phyloP scores from a whole-genome alignment of 768 basidiomycete genomes.

The Cystobasidium ongulense region DNA sequence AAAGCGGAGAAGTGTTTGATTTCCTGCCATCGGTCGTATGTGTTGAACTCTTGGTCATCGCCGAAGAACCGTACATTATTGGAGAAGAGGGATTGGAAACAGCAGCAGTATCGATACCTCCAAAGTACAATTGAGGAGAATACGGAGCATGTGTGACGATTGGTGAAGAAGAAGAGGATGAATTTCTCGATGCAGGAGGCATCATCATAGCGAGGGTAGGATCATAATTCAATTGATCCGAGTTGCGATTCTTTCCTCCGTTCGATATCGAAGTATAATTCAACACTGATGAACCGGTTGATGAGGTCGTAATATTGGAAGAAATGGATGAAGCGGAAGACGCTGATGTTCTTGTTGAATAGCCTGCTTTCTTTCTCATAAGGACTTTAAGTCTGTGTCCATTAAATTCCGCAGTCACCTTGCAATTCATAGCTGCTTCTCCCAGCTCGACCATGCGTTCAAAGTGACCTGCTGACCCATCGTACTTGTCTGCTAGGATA shows the following conservation, averaged over 20 bases:
- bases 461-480: constrained; percentile 14
- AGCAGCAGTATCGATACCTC: no score
- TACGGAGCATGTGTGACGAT: no score
- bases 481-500: constrained; percentile 28
- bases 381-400: constrained; percentile 18
- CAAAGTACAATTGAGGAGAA: no score
- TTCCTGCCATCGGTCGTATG: no score
- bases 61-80: no score
- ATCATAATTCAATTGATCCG: not conserved
- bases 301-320: not conserved
- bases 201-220: not conserved
- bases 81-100: no score
- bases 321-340: not conserved
- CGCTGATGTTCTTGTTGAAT: not conserved
- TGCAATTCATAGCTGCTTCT: constrained; percentile 9
- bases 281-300: not conserved
- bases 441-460: constrained; percentile 22
- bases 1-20: no score
- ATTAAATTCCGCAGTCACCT: constrained; percentile 28
- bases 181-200: not conserved
- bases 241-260: not conserved
- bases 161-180: not conserved
- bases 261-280: not conserved
- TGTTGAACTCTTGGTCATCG: no score
- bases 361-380: constrained; percentile 1